These are phyloP conservation scores for Cucumis hystrix DNA, from an alignment of 306 rosid genomes.

Conservation along the genomic window DNA sequence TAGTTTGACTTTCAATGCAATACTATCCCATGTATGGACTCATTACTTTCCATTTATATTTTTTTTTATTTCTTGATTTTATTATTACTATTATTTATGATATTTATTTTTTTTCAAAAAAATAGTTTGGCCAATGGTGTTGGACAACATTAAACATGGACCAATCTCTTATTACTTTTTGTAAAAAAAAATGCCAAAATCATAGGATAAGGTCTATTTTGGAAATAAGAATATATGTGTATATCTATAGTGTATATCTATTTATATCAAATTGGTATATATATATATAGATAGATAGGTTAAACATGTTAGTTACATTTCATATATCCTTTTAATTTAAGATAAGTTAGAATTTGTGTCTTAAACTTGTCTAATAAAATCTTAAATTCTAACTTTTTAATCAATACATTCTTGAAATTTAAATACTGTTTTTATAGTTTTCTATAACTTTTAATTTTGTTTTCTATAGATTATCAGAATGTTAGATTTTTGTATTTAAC, in stretches of 20 bases:
- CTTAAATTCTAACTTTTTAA: no score
- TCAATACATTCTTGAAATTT: no score
- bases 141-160: background rate
- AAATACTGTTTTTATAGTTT: no score
- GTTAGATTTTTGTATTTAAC: no score
- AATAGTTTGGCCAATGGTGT: background rate
- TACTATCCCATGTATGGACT: background rate
- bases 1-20: background rate
- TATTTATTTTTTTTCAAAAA: background rate
- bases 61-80: background rate
- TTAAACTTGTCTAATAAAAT: no score
- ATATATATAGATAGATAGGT: no score
- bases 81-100: background rate
- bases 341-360: no score
- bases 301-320: no score
- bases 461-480: no score
- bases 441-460: no score
- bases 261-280: background rate
- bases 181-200: background rate
- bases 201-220: background rate
- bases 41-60: background rate
- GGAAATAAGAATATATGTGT: background rate
- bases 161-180: background rate
- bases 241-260: background rate
- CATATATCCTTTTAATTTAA: no score